Base-by-base conservation (phyloP, 805 yeast species). In the Kodamaea kakaduensis region DNA sequence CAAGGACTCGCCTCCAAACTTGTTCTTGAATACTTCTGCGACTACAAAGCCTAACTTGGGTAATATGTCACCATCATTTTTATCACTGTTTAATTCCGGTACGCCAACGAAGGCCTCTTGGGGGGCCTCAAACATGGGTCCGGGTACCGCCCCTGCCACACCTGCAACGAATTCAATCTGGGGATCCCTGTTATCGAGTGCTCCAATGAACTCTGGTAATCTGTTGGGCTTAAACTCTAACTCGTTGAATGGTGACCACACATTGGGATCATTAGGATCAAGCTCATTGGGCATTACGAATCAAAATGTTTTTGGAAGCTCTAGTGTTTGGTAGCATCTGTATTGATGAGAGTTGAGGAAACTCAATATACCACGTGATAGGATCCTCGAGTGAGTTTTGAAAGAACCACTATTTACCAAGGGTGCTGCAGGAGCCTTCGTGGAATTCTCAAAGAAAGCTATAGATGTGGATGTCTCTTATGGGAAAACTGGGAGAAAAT, bases 1-100 rank as follows among this genome's bases (percentile, higher is more conserved):
- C 24, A 50, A 43, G 24, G 41, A 34, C 34, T 52, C 58, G 9
- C 58, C 60, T 9, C 56, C 57, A 24, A 51, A 47, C 38, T 44
- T 53, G 40, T 45, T 50, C 19, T 41, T 51, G 33, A 29, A 25
- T 32, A 25, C 38, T 9, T 25, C 29, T 17, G 21, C 39, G 21
- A 17, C 27, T 14, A 34, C 27, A 28, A 26, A 33, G 20, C 13
- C 36, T 5, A 22, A 25, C 17, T 26, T 27, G 31, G 36, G 36
- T 22, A 33, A 27, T 31, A 27, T 33, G 36, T 33, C 57, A 6
- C 40, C 37, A 32, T 40, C 42, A 28, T 38, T 34, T 15, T 26
- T 24, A 16, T 29, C 18, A 16, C 32, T 22, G 25, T 17, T 19
- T 30, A 32, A 14, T 25, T 15, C 32, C 6, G 30, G 30, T 15